Conservation (phyloP, 116 monocot species). For the Posidonia oceanica region DNA sequence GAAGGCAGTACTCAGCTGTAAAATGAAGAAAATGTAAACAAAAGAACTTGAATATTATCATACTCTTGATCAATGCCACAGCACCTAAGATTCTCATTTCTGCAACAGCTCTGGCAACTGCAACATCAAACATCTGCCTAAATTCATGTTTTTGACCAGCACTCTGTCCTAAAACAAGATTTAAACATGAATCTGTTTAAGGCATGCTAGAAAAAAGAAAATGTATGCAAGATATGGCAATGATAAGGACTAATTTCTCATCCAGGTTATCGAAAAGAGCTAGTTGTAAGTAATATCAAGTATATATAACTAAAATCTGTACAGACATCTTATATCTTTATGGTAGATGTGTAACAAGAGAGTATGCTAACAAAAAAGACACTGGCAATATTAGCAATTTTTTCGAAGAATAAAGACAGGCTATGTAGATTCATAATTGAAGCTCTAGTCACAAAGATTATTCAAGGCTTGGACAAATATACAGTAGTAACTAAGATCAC, state of each 20-base stretch:
- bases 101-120: constrained; percentile 93
- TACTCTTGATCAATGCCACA: not conserved
- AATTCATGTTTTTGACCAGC: constrained; percentile 57
- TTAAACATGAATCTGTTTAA: not conserved
- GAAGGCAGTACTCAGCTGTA: constrained; percentile 88
- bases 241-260: not conserved
- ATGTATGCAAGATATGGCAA: not conserved
- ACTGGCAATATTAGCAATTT: too few species aligned
- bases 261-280: not conserved
- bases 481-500: too few species aligned
- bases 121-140: constrained; percentile 83
- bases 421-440: too few species aligned
- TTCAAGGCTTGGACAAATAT: too few species aligned
- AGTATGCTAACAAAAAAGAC: too few species aligned
- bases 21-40: constrained; percentile 6
- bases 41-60: not conserved
- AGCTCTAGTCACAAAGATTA: too few species aligned
- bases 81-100: constrained; percentile 87
- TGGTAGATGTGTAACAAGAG: too few species aligned
- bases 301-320: too few species aligned
- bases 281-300: too few species aligned
- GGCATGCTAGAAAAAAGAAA: not conserved
- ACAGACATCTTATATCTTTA: too few species aligned
- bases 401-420: too few species aligned
- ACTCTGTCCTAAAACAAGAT: constrained; percentile 61